Conservation (phyloP, 106 monocot species). For the Acanthochlamys bracteata region DNA sequence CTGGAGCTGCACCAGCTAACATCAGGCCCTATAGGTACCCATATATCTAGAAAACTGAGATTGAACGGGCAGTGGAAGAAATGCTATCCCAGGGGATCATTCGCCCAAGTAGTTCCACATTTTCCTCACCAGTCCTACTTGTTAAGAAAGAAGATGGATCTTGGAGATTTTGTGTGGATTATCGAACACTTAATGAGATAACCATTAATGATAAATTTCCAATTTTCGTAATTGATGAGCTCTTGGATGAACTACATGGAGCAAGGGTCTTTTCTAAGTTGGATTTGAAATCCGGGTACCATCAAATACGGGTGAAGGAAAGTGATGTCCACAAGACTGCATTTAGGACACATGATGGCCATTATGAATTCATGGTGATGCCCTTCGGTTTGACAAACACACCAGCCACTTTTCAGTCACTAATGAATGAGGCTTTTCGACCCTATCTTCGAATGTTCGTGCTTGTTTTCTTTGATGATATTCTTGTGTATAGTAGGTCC, state of each 20-base stretch:
- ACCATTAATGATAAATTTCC: neutral
- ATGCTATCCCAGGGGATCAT: neutral
- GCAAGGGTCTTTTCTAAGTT: neutral
- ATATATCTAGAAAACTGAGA: neutral
- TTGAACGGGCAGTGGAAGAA: neutral
- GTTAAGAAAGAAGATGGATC: neutral
- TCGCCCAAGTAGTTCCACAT: neutral
- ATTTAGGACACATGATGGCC: neutral
- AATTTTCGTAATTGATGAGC: neutral
- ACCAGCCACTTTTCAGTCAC: neutral
- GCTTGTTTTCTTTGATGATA: neutral
- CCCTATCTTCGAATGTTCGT: neutral
- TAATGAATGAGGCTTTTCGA: neutral
- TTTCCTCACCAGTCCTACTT: neutral
- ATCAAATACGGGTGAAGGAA: neutral
- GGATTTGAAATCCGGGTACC: neutral
- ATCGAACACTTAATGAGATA: neutral
- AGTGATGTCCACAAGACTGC: neutral
- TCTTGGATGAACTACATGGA: neutral
- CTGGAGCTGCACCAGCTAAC: neutral
- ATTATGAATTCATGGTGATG: neutral
- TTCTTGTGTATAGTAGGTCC: neutral
- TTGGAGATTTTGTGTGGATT: neutral
- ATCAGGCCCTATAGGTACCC: neutral
- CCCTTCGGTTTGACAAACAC: neutral